Evolutionary conservation across 805 yeast genomes (phyloP).

Genomic region (Priceomyces castillae): DNA sequence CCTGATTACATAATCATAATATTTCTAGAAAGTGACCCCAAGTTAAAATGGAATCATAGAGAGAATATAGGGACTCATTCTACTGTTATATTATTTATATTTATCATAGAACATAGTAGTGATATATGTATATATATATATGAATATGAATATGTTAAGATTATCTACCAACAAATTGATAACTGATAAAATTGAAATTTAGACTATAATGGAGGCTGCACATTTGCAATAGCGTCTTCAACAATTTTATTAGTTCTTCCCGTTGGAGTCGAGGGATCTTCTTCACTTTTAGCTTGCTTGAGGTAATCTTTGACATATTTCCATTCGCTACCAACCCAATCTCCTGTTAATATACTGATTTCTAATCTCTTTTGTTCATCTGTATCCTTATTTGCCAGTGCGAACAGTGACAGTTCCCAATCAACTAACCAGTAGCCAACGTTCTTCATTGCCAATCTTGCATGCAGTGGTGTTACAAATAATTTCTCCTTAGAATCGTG

Average conservation of each 20-base stretch:
- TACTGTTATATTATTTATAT: too few species aligned
- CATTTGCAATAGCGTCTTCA: conserved; percentile 34
- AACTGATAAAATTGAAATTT: too few species aligned
- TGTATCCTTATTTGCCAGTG: conserved; percentile 4
- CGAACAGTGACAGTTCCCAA: conserved; percentile 31
- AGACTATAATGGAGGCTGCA: conserved; percentile 38
- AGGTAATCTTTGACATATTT: conserved; percentile 28
- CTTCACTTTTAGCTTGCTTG: conserved; percentile 14
- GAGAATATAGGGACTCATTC: too few species aligned
- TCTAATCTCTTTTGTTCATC: conserved; percentile 22
- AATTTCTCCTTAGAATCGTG: conserved; percentile 6
- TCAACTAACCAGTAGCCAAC: conserved; percentile 44
- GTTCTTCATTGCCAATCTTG: conserved; percentile 37
- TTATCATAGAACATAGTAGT: too few species aligned
- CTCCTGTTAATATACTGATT: conserved; percentile 37
- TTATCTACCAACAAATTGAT: too few species aligned
- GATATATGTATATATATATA: too few species aligned
- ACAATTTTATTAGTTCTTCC: conserved; percentile 34
- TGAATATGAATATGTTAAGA: too few species aligned
- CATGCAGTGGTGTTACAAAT: conserved; percentile 37
- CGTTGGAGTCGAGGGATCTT: conserved; percentile 25
- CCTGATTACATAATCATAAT: conserved; percentile 1
- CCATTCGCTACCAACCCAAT: conserved; percentile 46
- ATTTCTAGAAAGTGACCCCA: too few species aligned
- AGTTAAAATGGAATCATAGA: too few species aligned